Evolutionary conservation across 768 basidiomycete genomes (phyloP).

Genomic region (Coprinopsis marcescibilis): DNA sequence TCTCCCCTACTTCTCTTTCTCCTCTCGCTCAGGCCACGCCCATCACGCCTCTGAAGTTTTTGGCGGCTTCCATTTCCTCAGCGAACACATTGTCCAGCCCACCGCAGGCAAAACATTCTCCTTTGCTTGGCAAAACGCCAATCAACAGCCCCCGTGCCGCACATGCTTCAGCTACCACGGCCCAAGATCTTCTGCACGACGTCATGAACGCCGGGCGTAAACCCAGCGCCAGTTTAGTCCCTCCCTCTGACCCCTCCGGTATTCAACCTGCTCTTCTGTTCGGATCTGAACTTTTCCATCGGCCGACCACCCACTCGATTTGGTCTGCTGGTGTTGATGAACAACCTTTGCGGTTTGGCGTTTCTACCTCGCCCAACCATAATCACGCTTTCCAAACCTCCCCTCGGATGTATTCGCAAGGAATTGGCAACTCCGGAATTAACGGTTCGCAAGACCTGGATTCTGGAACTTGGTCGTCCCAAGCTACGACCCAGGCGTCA

Average conservation of each 20-base stretch:
- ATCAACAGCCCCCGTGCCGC: slow-evolving; percentile 15
- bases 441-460: too few species aligned
- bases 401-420: slow-evolving; percentile 20
- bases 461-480: too few species aligned
- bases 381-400: slow-evolving; percentile 27
- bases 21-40: slow-evolving; percentile 29
- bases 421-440: too few species aligned
- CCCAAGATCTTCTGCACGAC: slow-evolving; percentile 60
- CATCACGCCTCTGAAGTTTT: slow-evolving; percentile 26
- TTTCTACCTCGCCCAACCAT: slow-evolving; percentile 17
- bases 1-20: slow-evolving; percentile 33
- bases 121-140: slow-evolving; percentile 10
- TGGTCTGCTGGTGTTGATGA: slow-evolving; percentile 62
- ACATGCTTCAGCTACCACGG: slow-evolving; percentile 45
- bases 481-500: not conserved
- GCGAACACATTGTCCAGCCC: slow-evolving; percentile 4
- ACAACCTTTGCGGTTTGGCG: slow-evolving; percentile 30
- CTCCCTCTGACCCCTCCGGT: slow-evolving; percentile 23
- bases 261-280: slow-evolving; percentile 45
- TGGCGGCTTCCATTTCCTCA: slow-evolving; percentile 27
- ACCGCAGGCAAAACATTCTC: slow-evolving; percentile 10
- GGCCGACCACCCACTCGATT: slow-evolving; percentile 45
- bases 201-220: slow-evolving; percentile 35
- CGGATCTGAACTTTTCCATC: slow-evolving; percentile 40
- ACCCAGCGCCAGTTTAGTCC: slow-evolving; percentile 14